Percentiles rank a stretch among this genome's conserved stretches.
These are phyloP conservation scores for Naganishia randhawae DNA, from an alignment of 768 basidiomycete genomes.

Conservation along the genomic window DNA sequence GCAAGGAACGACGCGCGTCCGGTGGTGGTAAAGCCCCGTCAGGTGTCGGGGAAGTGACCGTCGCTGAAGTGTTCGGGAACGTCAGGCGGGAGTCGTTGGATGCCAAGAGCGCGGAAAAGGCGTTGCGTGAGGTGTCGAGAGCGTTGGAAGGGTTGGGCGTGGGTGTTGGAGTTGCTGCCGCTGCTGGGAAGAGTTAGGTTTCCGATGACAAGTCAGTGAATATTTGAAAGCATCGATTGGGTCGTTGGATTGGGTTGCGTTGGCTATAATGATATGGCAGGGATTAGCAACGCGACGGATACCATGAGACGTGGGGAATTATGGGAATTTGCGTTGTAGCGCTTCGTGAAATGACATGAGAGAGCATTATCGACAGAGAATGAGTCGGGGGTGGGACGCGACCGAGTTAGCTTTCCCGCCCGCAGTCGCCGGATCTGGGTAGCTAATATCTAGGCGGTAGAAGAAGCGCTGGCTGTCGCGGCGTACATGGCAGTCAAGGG, in stretches of 20 bases:
- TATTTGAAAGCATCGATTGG: no score
- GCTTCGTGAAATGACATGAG: background rate
- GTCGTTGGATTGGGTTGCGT: no score
- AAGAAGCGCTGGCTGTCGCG: no score
- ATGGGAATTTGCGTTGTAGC: background rate
- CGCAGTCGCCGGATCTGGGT: no score
- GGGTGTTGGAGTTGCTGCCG: slow-evolving; percentile 8
- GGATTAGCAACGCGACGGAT: no score
- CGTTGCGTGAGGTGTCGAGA: slow-evolving; percentile 45
- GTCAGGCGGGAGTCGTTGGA: slow-evolving; percentile 29
- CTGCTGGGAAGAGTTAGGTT: slow-evolving; percentile 14
- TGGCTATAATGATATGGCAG: no score
- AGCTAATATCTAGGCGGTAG: no score
- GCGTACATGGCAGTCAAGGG: no score
- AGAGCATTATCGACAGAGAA: no score
- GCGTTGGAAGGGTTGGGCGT: slow-evolving; percentile 36
- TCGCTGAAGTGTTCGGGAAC: background rate
- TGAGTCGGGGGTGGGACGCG: background rate
- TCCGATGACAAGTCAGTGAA: background rate
- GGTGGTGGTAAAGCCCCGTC: no score
- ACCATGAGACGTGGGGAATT: background rate
- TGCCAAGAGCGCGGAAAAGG: slow-evolving; percentile 47
- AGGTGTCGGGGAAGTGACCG: background rate
- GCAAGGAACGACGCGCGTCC: slow-evolving; percentile 7
- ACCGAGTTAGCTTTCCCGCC: no score